These are phyloP conservation scores for Floccularia luteovirens DNA, from an alignment of 768 basidiomycete species.

Conservation along the genomic window DNA sequence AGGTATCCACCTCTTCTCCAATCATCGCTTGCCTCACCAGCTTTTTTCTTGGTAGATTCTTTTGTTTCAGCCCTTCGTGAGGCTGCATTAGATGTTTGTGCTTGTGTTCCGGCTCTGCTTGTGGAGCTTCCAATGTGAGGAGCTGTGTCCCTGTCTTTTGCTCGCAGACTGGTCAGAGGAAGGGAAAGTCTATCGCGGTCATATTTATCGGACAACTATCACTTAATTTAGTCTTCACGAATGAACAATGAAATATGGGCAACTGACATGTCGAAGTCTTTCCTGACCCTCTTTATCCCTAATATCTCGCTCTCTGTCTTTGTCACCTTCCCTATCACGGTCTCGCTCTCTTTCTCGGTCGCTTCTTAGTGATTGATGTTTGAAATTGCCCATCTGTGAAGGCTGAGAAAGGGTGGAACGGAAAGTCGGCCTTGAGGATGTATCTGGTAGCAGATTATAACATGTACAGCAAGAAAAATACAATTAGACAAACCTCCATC, in stretches of 20 bases:
- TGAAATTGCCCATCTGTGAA: constrained; percentile 91
- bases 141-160: constrained; percentile 61
- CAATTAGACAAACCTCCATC: constrained; percentile 48
- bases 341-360: constrained; percentile 43
- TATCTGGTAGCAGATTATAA: constrained; percentile 25
- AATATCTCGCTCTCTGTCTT: constrained; percentile 50
- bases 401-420: constrained; percentile 70
- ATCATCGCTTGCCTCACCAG: constrained; percentile 71
- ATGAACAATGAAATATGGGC: constrained; percentile 6
- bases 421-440: constrained; percentile 57
- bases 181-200: constrained; percentile 72
- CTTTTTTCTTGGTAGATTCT: constrained; percentile 58
- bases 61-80: constrained; percentile 51
- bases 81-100: constrained; percentile 24
- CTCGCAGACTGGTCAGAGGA: constrained; percentile 39
- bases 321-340: constrained; percentile 37
- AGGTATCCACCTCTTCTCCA: constrained; percentile 70
- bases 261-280: constrained; percentile 64
- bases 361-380: constrained; percentile 75
- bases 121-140: constrained; percentile 48
- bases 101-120: constrained; percentile 29
- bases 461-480: constrained; percentile 1
- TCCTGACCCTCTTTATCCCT: constrained; percentile 76
- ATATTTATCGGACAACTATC: constrained; percentile 79
- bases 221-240: constrained; percentile 6